Percentiles rank a stretch among this genome's conserved stretches.
These are phyloP conservation scores for Iris macrosiphon DNA, from an alignment of 106 monocot genomes.

Conservation along the genomic window DNA sequence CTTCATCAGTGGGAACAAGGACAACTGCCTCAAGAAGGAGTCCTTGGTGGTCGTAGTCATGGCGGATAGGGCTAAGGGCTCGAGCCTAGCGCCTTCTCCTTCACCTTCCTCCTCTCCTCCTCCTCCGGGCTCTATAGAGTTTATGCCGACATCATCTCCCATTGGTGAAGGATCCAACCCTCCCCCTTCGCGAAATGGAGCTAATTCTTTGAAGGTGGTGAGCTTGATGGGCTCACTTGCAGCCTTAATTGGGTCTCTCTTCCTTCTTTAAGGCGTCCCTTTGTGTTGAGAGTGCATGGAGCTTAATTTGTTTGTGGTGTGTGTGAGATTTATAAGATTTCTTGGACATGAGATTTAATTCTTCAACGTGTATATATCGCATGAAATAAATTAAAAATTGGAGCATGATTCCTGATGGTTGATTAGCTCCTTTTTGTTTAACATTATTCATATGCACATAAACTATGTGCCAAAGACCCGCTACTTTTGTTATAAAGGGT, in stretches of 20 bases:
- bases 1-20: constrained; percentile 53
- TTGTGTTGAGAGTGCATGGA: neutral
- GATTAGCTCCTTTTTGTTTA: too few species aligned
- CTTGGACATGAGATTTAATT: too few species aligned
- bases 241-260: constrained; percentile 8
- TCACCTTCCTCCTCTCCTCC: constrained; percentile 7
- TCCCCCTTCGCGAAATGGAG: constrained; percentile 12
- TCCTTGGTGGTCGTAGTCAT: constrained; percentile 16
- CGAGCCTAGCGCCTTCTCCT: constrained; percentile 8
- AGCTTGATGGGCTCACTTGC: constrained; percentile 18
- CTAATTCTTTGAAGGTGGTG: constrained; percentile 9
- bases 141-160: constrained; percentile 5
- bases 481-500: too few species aligned
- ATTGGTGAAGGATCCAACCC: neutral
- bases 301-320: neutral
- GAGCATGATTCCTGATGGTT: too few species aligned
- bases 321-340: too few species aligned
- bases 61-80: constrained; percentile 3
- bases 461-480: too few species aligned
- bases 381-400: too few species aligned
- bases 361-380: too few species aligned
- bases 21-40: constrained; percentile 42
- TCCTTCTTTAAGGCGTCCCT: constrained; percentile 6
- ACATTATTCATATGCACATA: too few species aligned
- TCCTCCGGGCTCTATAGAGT: neutral